Percentiles rank a stretch among this genome's conserved stretches.
These are phyloP conservation scores for Trifolium pratense DNA, from an alignment of 306 rosid species.

Conservation along the genomic window DNA sequence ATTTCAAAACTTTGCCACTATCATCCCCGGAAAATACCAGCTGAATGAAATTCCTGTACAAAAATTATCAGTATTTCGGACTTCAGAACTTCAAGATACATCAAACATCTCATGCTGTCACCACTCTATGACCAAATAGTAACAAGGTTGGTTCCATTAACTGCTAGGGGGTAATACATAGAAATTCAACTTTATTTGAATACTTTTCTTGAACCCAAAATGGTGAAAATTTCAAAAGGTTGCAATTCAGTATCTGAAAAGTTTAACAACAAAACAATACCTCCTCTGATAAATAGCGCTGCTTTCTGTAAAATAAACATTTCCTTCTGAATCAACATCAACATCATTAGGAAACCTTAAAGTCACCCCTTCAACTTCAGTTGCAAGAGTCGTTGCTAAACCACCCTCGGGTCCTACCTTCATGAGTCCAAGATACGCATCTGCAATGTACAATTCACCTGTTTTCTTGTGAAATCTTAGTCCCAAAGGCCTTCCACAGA, in stretches of 20 bases:
- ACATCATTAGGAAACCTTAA: constrained; percentile 80
- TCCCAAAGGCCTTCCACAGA: constrained; percentile 96
- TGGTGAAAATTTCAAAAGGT: constrained; percentile 20
- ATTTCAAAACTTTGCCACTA: constrained; percentile 80
- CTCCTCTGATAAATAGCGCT: constrained; percentile 74
- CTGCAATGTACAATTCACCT: constrained; percentile 89
- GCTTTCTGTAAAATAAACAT: constrained; percentile 88
- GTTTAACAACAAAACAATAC: constrained; percentile 49
- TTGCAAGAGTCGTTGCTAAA: constrained; percentile 76
- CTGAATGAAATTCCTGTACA: constrained; percentile 82
- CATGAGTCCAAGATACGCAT: constrained; percentile 84
- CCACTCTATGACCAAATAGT: too few species aligned
- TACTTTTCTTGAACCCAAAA: constrained; percentile 9
- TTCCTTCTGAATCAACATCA: constrained; percentile 82
- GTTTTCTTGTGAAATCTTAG: constrained; percentile 92
- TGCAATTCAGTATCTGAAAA: constrained; percentile 8
- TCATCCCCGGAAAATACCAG: constrained; percentile 74
- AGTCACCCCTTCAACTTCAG: constrained; percentile 84
- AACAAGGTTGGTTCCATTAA: too few species aligned
- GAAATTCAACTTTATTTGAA: constrained; percentile 9
- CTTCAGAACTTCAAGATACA: neutral
- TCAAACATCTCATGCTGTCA: constrained; percentile 2
- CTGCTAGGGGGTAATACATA: too few species aligned
- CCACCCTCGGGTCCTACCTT: constrained; percentile 96
- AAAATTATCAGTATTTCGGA: constrained; percentile 22